Percentiles rank a stretch among this genome's conserved stretches.
phyloP scores from a whole-genome alignment of 176 grass and related monocot genomes.

The Avena insularis region DNA sequence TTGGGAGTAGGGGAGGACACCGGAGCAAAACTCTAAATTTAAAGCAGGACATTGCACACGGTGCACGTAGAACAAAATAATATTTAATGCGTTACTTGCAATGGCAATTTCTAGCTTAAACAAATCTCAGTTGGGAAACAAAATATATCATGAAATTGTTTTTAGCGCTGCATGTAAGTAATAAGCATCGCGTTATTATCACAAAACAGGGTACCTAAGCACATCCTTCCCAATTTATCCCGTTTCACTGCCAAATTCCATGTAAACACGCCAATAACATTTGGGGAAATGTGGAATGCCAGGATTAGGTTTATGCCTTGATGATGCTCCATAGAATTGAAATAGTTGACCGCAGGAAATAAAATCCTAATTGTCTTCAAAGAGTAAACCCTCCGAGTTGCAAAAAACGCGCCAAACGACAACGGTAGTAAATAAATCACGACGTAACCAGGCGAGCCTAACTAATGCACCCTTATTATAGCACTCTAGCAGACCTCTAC shows the following conservation, averaged over 20 bases:
- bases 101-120: background rate
- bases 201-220: slow-evolving; percentile 3
- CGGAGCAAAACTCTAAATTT: background rate
- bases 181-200: background rate
- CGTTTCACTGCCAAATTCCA: background rate
- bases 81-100: background rate
- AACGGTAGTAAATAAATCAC: background rate
- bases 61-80: background rate
- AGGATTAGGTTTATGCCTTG: background rate
- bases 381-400: background rate
- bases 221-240: slow-evolving; percentile 13
- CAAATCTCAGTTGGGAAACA: background rate
- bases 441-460: background rate
- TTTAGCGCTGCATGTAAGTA: background rate
- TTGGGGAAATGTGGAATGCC: background rate
- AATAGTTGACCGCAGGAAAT: background rate
- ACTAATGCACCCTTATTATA: background rate
- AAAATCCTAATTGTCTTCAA: background rate
- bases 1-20: too few relatives aligned
- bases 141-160: background rate
- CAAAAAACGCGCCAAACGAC: background rate
- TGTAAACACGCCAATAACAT: background rate
- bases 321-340: slow-evolving; percentile 16
- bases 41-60: background rate
- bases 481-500: background rate